Evolutionary conservation across 148 eudicot species (phyloP).

Genomic region (Agrostemma githago): DNA sequence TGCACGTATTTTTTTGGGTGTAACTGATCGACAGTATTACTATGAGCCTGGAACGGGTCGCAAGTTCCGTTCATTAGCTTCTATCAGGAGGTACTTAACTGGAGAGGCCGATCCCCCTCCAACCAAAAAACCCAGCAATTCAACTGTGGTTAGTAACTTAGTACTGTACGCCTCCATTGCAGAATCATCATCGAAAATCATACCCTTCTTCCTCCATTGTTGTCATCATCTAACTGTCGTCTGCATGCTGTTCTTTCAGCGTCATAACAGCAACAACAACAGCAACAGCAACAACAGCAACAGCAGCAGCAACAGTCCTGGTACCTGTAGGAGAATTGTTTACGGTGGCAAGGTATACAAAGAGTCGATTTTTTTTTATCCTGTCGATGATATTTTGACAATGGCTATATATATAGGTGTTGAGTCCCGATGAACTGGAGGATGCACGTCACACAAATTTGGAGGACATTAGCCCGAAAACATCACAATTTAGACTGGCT

Average conservation of each 20-base stretch:
- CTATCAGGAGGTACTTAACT: slow-evolving; percentile 51
- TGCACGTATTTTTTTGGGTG: background rate
- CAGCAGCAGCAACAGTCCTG: background rate
- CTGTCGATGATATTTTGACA: slow-evolving; percentile 2
- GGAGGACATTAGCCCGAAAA: slow-evolving; percentile 20
- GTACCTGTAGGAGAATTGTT: slow-evolving; percentile 22
- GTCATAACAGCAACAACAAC: slow-evolving; percentile 2
- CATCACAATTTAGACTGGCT: slow-evolving; percentile 21
- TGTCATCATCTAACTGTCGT: slow-evolving; percentile 1
- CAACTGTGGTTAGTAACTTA: slow-evolving; percentile 26
- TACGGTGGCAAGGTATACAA: slow-evolving; percentile 37
- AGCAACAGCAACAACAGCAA: background rate
- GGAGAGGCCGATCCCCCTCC: slow-evolving; percentile 39
- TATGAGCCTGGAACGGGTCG: slow-evolving; percentile 82
- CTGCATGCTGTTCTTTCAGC: slow-evolving; percentile 21
- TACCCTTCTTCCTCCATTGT: background rate
- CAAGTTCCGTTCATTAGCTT: slow-evolving; percentile 54
- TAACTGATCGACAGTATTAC: slow-evolving; percentile 49
- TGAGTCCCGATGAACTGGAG: slow-evolving; percentile 31
- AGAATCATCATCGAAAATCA: background rate
- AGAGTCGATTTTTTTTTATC: background rate
- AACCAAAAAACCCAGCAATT: slow-evolving; percentile 21
- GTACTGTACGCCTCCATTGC: background rate
- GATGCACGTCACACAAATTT: slow-evolving; percentile 8
- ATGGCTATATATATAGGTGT: slow-evolving; percentile 19